phyloP scores from a whole-genome alignment of 352 stramenopile genomes.

The Pythium vanterpoolii region DNA sequence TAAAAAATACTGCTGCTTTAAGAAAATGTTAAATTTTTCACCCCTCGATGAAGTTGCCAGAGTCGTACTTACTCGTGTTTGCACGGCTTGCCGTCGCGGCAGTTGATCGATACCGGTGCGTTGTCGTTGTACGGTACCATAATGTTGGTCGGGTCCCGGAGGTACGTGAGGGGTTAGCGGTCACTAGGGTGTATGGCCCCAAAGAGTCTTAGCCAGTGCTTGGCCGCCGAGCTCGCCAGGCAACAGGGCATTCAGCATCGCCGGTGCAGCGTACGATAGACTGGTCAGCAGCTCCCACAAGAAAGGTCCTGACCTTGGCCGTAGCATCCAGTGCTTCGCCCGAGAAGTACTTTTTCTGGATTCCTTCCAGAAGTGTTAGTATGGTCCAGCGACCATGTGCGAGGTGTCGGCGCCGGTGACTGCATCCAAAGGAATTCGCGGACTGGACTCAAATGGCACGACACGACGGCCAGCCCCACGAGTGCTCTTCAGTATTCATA shows the following conservation, averaged over 20 bases:
- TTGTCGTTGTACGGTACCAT: slow-evolving; percentile 37
- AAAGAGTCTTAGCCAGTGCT: slow-evolving; percentile 72
- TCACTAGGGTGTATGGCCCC: slow-evolving; percentile 75
- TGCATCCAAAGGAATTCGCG: too few species aligned
- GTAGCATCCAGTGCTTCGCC: slow-evolving; percentile 2
- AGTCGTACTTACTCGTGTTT: too few species aligned
- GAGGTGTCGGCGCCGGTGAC: neutral
- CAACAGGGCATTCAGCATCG: slow-evolving; percentile 79
- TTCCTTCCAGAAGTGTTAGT: neutral
- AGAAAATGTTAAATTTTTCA: too few species aligned
- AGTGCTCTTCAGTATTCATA: too few species aligned
- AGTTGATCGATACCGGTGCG: slow-evolving; percentile 35
- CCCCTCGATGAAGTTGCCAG: too few species aligned
- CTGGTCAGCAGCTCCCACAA: slow-evolving; percentile 71
- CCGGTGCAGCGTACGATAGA: slow-evolving; percentile 50
- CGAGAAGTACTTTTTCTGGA: neutral
- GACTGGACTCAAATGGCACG: too few species aligned
- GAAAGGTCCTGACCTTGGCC: slow-evolving; percentile 46
- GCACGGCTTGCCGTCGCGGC: slow-evolving; percentile 36
- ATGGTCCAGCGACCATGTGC: neutral
- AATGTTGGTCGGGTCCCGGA: slow-evolving; percentile 29
- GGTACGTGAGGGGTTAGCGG: slow-evolving; percentile 78
- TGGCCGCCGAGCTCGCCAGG: slow-evolving; percentile 73
- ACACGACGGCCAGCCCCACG: too few species aligned
- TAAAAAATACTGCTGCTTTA: too few species aligned